Evolutionary conservation across 139 green algal species (phyloP).

Genomic region (Asterochloris sp.): DNA sequence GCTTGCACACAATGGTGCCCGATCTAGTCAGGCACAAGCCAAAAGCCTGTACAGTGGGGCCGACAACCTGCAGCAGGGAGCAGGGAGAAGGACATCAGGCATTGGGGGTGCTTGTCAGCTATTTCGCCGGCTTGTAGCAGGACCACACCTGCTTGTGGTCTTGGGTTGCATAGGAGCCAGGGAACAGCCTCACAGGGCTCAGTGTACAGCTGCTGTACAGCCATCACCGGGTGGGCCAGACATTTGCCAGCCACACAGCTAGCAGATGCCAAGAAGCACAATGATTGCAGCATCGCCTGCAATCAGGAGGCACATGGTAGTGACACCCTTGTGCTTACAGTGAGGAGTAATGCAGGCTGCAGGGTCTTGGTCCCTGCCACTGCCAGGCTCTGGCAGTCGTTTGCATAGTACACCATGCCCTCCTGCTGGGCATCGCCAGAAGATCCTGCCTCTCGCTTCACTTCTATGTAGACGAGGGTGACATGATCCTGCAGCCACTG

Average conservation of each 20-base stretch:
- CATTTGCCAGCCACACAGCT: no score
- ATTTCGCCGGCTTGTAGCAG: no score
- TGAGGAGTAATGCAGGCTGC: neutral
- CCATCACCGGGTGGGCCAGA: no score
- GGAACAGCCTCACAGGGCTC: no score
- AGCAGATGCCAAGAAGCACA: neutral
- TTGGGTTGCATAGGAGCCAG: no score
- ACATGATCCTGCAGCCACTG: no score
- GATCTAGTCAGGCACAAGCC: neutral
- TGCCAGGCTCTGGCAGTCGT: neutral
- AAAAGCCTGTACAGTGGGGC: neutral
- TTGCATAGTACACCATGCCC: neutral
- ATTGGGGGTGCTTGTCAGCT: no score
- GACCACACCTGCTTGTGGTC: no score
- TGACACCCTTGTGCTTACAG: neutral
- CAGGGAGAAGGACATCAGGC: no score
- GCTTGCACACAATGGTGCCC: neutral
- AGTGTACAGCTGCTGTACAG: no score
- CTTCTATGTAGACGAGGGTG: neutral
- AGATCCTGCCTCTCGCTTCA: neutral
- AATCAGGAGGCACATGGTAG: neutral
- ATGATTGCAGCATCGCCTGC: neutral
- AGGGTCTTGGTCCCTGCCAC: neutral
- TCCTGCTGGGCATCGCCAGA: constrained; percentile 3
- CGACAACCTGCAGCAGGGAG: neutral